A percentile compares a stretch with the other conserved stretches of the same genome.
phyloP scores from a whole-genome alignment of 345 rosid species.

The Microcos paniculata region DNA sequence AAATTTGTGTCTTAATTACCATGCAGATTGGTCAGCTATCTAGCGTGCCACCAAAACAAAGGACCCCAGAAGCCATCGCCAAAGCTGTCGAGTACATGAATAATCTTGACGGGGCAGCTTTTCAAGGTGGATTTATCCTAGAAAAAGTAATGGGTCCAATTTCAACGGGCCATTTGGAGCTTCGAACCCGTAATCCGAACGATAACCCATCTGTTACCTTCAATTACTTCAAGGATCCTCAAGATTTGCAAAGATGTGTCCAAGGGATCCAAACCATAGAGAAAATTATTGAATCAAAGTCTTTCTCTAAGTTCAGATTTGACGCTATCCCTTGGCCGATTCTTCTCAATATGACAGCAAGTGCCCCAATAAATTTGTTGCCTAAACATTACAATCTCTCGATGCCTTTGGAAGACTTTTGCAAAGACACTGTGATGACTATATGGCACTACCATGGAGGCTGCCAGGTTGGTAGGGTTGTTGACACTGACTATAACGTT shows the following conservation, averaged over 20 bases:
- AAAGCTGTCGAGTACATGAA: conserved; percentile 31
- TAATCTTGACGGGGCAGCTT: conserved; percentile 30
- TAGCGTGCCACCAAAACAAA: conserved; percentile 32
- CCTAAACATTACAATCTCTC: conserved; percentile 54
- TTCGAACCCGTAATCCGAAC: conserved; percentile 40
- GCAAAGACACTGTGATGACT: conserved; percentile 81
- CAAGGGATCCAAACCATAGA: conserved; percentile 53
- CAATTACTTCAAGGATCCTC: conserved; percentile 63
- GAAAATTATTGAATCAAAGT: conserved; percentile 46
- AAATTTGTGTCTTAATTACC: background rate
- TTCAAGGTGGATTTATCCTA: conserved; percentile 59
- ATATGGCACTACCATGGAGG: conserved; percentile 98
- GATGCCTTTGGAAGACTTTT: conserved; percentile 61
- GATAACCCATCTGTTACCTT: conserved; percentile 67
- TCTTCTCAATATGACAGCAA: conserved; percentile 46
- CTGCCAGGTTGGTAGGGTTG: conserved; percentile 73
- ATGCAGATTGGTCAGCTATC: conserved; percentile 39
- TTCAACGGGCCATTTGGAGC: conserved; percentile 59
- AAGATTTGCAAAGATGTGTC: conserved; percentile 58
- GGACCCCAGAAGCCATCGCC: conserved; percentile 36
- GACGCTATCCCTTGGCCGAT: conserved; percentile 28
- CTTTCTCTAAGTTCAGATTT: conserved; percentile 46
- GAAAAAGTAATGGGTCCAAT: conserved; percentile 66
- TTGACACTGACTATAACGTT: conserved; percentile 67
- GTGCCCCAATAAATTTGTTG: conserved; percentile 60